Conservation (phyloP, 371 early-diverging fungal species). For the Actinomucor elegans region DNA sequence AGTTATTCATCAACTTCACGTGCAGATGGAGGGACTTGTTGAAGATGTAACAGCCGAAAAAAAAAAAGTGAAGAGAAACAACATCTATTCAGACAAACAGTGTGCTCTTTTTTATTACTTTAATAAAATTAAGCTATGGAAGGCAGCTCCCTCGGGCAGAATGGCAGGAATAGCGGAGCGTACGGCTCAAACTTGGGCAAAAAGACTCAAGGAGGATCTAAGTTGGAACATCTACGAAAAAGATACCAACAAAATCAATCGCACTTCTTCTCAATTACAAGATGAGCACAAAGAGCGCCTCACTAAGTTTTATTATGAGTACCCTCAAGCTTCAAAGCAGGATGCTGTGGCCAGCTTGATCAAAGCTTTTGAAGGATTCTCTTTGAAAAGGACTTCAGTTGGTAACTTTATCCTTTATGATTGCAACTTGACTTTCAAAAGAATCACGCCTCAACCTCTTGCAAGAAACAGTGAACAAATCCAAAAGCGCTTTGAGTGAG, state of each 20-base stretch:
- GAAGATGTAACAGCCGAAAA: neutral
- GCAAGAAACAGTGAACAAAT: conserved; percentile 15
- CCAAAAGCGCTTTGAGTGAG: conserved; percentile 8
- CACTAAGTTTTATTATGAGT: conserved; percentile 5
- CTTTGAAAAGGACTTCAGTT: conserved; percentile 13
- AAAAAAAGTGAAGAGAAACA: conserved; percentile 2
- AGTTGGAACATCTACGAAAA: conserved; percentile 15
- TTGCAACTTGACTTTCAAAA: conserved; percentile 12
- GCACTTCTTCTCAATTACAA: conserved; percentile 13
- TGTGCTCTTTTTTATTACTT: conserved; percentile 8
- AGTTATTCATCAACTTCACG: conserved; percentile 8
- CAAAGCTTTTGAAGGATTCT: conserved; percentile 13
- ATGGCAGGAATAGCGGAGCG: neutral
- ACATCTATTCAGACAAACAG: conserved; percentile 8
- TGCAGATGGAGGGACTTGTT: conserved; percentile 8
- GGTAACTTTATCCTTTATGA: conserved; percentile 19
- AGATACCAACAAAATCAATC: conserved; percentile 6
- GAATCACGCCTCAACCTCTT: conserved; percentile 9
- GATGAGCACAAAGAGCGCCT: conserved; percentile 11
- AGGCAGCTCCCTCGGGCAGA: conserved; percentile 5
- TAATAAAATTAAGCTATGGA: conserved; percentile 13
- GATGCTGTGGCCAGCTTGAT: conserved; percentile 14
- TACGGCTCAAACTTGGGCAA: conserved; percentile 11
- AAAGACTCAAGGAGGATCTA: conserved; percentile 15
- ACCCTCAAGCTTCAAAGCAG: conserved; percentile 11